phyloP scores from a whole-genome alignment of 1,139 yeast genomes.

The Sugiyamaella grinbergsii region DNA sequence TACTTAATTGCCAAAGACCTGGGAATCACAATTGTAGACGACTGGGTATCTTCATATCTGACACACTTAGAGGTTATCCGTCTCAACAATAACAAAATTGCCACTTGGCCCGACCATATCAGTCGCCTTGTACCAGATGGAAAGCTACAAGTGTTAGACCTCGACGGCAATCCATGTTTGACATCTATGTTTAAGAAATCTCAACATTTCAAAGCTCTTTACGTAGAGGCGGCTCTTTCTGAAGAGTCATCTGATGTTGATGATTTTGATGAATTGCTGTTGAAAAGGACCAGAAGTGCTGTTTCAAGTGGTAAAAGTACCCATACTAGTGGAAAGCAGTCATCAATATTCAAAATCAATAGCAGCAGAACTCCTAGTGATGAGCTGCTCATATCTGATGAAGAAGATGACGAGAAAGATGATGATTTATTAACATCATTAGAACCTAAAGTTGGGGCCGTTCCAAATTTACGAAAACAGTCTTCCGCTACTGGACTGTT shows the following conservation, averaged over 20 bases:
- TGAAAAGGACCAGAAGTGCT: constrained; percentile 9
- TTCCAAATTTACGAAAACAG: constrained; percentile 19
- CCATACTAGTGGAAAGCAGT: constrained; percentile 4
- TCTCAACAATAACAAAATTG: constrained; percentile 36
- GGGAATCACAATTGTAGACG: constrained; percentile 36
- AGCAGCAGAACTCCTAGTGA: neutral
- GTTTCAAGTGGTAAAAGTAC: constrained; percentile 11
- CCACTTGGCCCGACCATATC: constrained; percentile 41
- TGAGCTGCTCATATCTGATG: neutral
- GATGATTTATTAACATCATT: constrained; percentile 36
- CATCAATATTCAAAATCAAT: constrained; percentile 5
- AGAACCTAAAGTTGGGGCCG: constrained; percentile 28
- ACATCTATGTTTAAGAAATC: constrained; percentile 31
- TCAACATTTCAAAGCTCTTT: constrained; percentile 27
- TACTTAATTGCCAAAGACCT: constrained; percentile 35
- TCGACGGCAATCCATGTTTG: constrained; percentile 42
- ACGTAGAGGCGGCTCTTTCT: constrained; percentile 25
- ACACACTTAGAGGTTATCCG: constrained; percentile 33
- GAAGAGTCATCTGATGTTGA: neutral
- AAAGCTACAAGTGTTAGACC: constrained; percentile 34
- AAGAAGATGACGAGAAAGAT: constrained; percentile 29
- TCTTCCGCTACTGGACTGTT: constrained; percentile 16
- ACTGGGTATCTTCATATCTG: constrained; percentile 37
- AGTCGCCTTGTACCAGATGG: constrained; percentile 31
- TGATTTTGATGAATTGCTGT: constrained; percentile 3